Percentiles rank a stretch among this genome's conserved stretches.
Conservation (phyloP, 345 rosid genomes). For the Eucalyptus microcorys region DNA sequence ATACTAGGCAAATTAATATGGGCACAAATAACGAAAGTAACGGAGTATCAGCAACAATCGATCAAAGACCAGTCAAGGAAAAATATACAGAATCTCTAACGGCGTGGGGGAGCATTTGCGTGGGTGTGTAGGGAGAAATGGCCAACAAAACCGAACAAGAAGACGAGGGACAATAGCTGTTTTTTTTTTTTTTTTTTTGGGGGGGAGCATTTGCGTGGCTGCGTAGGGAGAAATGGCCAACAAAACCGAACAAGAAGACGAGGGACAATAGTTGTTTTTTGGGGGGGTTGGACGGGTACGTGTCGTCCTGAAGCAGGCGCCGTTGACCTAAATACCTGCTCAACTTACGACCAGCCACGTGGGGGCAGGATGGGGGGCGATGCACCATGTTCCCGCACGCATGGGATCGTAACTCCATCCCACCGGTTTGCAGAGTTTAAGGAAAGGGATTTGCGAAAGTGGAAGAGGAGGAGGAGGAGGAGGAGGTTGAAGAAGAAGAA, state of each 20-base stretch:
- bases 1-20: background rate
- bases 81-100: background rate
- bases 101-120: background rate
- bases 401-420: background rate
- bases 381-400: background rate
- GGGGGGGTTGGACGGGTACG: background rate
- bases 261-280: background rate
- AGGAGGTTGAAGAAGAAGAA: background rate
- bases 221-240: background rate
- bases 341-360: background rate
- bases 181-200: too few species aligned
- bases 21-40: background rate
- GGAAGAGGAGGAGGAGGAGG: background rate
- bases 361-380: background rate
- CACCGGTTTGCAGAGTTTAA: background rate
- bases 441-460: background rate
- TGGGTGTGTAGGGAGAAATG: background rate
- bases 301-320: background rate
- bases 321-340: background rate
- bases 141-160: background rate
- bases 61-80: background rate
- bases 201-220: background rate
- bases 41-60: background rate
- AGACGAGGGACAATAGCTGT: background rate
- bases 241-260: background rate